A percentile compares a stretch with the other conserved stretches of the same genome.
phyloP scores from a whole-genome alignment of 1,284 basidiomycete species.

The Trichosporon inkin region DNA sequence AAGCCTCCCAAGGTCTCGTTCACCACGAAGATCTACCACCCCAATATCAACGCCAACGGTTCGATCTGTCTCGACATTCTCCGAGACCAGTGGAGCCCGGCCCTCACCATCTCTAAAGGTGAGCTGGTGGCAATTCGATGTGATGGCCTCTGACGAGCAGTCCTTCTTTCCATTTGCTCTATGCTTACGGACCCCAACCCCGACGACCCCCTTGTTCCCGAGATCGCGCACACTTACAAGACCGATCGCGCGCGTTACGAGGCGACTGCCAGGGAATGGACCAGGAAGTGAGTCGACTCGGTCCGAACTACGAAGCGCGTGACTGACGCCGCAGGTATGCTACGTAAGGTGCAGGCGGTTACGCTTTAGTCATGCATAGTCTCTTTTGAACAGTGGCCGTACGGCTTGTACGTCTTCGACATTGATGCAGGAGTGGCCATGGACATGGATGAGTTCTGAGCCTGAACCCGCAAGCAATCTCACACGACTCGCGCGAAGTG shows the following conservation, averaged over 20 bases:
- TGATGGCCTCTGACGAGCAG: slow-evolving; percentile 50
- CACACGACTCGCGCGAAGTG: too few relatives aligned
- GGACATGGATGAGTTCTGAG: background rate
- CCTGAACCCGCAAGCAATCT: too few relatives aligned
- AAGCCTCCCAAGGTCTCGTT: slow-evolving; percentile 99
- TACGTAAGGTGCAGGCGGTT: slow-evolving; percentile 22
- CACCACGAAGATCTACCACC: slow-evolving; percentile 74
- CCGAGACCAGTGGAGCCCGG: slow-evolving; percentile 96
- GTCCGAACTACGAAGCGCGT: background rate
- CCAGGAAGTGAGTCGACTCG: slow-evolving; percentile 67
- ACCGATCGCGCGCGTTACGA: slow-evolving; percentile 89
- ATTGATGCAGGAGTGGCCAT: slow-evolving; percentile 2
- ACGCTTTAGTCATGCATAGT: slow-evolving; percentile 13
- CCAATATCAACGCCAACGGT: slow-evolving; percentile 65
- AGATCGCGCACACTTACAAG: slow-evolving; percentile 75
- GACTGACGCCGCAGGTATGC: slow-evolving; percentile 29
- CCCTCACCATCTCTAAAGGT: slow-evolving; percentile 98
- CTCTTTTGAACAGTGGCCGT: slow-evolving; percentile 4
- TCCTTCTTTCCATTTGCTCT: slow-evolving; percentile 89
- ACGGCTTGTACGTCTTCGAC: slow-evolving; percentile 5
- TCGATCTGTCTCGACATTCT: slow-evolving; percentile 98
- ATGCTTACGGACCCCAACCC: slow-evolving; percentile 97
- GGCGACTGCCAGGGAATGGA: slow-evolving; percentile 93
- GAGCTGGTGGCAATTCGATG: slow-evolving; percentile 25
- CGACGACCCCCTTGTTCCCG: slow-evolving; percentile 71